A percentile compares a stretch with the other conserved stretches of the same genome.
Evolutionary conservation across 768 basidiomycete species (phyloP).

Genomic region (Lepiota venenata): DNA sequence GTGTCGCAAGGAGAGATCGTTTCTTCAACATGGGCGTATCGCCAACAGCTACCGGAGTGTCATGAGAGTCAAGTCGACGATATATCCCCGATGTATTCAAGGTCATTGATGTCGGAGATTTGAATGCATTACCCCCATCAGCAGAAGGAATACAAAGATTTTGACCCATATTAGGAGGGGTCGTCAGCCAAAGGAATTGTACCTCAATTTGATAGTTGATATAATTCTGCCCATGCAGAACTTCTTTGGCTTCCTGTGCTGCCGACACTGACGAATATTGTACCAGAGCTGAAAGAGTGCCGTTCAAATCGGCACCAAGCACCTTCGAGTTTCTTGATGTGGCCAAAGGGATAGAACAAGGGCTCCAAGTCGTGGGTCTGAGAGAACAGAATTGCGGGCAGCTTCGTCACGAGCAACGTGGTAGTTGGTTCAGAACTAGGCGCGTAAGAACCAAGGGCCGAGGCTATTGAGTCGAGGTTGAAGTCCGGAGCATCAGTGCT

Average conservation of each 20-base stretch:
- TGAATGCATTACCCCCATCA: neutral
- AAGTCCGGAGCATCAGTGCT: conserved; percentile 26
- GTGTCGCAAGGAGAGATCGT: conserved; percentile 7
- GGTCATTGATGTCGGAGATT: neutral
- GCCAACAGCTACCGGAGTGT: neutral
- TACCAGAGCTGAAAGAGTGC: conserved; percentile 55
- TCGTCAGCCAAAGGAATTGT: conserved; percentile 26
- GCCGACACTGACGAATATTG: conserved; percentile 52
- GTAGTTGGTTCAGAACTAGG: conserved; percentile 39
- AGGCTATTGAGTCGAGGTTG: conserved; percentile 24
- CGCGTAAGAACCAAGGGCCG: conserved; percentile 27
- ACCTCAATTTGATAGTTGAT: conserved; percentile 38
- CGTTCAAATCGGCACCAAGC: conserved; percentile 32
- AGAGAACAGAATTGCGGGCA: conserved; percentile 66
- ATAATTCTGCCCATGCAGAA: conserved; percentile 62
- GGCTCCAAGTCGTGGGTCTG: conserved; percentile 66
- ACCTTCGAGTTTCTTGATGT: conserved; percentile 61
- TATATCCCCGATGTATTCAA: neutral
- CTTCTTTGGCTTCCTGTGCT: conserved; percentile 63
- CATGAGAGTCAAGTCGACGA: neutral
- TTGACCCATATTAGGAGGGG: conserved; percentile 4
- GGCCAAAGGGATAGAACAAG: conserved; percentile 71
- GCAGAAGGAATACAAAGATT: neutral
- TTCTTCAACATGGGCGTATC: neutral
- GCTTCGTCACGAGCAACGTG: conserved; percentile 58